phyloP scores from a whole-genome alignment of 371 early-diverging fungal species.

The Actinomortierella wolfii region DNA sequence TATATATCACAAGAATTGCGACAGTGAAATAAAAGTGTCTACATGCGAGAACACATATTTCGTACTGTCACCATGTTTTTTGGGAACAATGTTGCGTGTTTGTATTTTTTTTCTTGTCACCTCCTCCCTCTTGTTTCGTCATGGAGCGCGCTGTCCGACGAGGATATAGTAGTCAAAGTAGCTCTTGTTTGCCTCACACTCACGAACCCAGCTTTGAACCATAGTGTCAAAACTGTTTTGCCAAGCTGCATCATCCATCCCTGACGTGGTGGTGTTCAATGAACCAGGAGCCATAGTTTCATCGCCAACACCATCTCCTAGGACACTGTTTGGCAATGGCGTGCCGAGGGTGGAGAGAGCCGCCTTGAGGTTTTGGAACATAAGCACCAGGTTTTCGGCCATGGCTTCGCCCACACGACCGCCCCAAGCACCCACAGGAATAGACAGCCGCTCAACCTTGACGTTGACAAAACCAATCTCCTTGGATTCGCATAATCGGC shows the following conservation, averaged over 20 bases:
- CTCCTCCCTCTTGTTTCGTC: too few relatives aligned
- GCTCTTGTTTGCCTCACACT: slow-evolving; percentile 41
- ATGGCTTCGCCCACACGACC: slow-evolving; percentile 43
- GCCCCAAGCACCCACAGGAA: slow-evolving; percentile 40
- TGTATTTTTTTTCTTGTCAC: too few relatives aligned
- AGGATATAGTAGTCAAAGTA: slow-evolving; percentile 43
- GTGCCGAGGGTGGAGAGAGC: slow-evolving; percentile 19
- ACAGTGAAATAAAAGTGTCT: too few relatives aligned
- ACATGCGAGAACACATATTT: too few relatives aligned
- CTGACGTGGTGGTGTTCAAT: too few relatives aligned
- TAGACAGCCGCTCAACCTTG: slow-evolving; percentile 28
- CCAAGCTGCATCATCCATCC: background rate
- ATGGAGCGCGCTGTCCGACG: slow-evolving; percentile 26
- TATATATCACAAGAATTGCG: too few relatives aligned
- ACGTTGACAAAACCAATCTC: slow-evolving; percentile 40
- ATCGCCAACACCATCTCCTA: slow-evolving; percentile 4
- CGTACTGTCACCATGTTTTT: too few relatives aligned
- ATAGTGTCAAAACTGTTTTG: slow-evolving; percentile 36
- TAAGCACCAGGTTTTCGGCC: slow-evolving; percentile 46
- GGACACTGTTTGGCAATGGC: background rate
- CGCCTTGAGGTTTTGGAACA: slow-evolving; percentile 37
- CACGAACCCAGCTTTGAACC: slow-evolving; percentile 44
- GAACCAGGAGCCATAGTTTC: background rate
- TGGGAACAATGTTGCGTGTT: too few relatives aligned
- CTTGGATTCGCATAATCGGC: slow-evolving; percentile 26